Conservation (phyloP, 2,329 filamentous ascomycete species). For the Ustulina deusta region DNA sequence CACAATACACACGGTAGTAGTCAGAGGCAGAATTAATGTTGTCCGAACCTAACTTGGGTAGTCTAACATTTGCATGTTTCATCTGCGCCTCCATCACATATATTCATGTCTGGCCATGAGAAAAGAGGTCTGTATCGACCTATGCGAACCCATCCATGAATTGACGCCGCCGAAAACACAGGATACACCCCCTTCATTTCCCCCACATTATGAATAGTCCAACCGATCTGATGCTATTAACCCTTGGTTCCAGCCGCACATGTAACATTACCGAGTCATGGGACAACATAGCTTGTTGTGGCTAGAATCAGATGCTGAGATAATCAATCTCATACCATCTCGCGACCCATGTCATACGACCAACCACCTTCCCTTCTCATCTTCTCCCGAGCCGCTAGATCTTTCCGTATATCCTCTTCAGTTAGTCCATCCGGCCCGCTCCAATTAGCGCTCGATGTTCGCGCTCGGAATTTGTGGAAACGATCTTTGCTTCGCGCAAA, state of each 20-base stretch:
- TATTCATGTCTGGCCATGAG: conserved; percentile 21
- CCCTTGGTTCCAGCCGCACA: conserved; percentile 4
- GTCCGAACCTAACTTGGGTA: not conserved
- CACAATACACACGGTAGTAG: not conserved
- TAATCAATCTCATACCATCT: conserved; percentile 44
- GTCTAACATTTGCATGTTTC: conserved; percentile 18
- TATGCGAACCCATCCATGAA: conserved; percentile 16
- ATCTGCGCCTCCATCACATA: conserved; percentile 14
- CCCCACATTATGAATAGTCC: conserved; percentile 30
- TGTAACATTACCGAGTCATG: not conserved
- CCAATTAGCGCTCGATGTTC: conserved; percentile 97
- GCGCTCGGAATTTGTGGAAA: conserved; percentile 86
- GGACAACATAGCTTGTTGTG: conserved; percentile 6
- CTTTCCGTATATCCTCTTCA: conserved; percentile 77
- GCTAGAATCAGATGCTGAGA: conserved; percentile 1
- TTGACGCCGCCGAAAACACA: conserved; percentile 22
- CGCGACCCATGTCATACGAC: conserved; percentile 65
- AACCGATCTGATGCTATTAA: conserved; percentile 45
- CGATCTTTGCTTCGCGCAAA: conserved; percentile 90
- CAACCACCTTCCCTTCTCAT: conserved; percentile 79
- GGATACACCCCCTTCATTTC: conserved; percentile 31
- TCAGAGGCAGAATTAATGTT: not conserved
- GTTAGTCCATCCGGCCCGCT: conserved; percentile 80
- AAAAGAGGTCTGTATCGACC: conserved; percentile 13
- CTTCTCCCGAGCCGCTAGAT: conserved; percentile 75